Conservation (phyloP, 208 protist genomes). For the Perkinsela sp. region DNA sequence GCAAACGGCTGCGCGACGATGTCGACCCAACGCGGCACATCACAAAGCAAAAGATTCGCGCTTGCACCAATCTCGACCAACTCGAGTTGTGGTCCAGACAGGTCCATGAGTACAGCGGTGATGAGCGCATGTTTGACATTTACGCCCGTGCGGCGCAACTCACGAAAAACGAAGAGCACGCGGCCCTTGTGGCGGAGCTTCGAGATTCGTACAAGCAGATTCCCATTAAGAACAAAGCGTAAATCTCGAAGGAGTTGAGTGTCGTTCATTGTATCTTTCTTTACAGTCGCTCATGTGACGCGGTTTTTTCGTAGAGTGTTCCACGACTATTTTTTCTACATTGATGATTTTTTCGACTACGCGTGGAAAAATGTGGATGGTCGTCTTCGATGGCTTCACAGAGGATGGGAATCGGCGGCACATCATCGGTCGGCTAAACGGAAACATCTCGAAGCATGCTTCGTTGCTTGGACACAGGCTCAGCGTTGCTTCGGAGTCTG, state of each 20-base stretch:
- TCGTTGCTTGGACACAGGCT: no score
- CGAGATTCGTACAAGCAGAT: conserved; percentile 17
- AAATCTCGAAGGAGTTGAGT: background rate
- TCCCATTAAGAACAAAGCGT: background rate
- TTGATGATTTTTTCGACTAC: no score
- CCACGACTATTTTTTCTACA: no score
- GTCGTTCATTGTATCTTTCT: background rate
- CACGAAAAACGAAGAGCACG: conserved; percentile 32
- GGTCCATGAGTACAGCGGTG: conserved; percentile 58
- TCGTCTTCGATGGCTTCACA: no score
- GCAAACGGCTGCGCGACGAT: conserved; percentile 26
- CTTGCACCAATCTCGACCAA: conserved; percentile 21
- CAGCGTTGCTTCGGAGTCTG: no score
- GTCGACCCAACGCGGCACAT: conserved; percentile 39
- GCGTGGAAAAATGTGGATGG: no score
- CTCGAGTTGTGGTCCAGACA: conserved; percentile 36
- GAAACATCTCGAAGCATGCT: no score
- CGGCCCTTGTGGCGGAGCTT: conserved; percentile 32
- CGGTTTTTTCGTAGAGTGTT: no score
- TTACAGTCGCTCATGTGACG: no score
- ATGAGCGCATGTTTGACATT: conserved; percentile 42
- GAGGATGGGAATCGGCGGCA: no score
- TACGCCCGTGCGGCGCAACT: conserved; percentile 41
- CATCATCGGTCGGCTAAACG: no score
- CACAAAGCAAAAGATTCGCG: conserved; percentile 25